phyloP scores from a whole-genome alignment of 306 rosid genomes.

The Dalbergia oliveri region DNA sequence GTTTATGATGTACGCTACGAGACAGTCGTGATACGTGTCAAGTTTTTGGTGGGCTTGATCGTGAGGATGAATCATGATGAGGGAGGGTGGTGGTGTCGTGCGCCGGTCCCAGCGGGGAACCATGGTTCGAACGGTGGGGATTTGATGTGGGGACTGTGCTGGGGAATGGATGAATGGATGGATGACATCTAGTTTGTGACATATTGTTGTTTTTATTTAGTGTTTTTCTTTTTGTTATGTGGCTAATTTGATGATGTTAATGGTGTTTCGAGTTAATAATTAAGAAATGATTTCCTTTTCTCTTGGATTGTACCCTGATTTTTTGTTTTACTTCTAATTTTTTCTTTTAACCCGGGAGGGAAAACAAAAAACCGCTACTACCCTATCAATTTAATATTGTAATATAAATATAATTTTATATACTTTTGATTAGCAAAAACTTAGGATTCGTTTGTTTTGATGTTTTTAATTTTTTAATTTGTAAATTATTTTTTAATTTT shows the following conservation, averaged over 20 bases:
- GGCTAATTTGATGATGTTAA: background rate
- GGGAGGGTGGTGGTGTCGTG: background rate
- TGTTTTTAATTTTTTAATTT: too few species aligned
- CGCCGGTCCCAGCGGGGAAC: background rate
- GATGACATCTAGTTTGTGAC: background rate
- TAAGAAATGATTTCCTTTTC: conserved; percentile 30
- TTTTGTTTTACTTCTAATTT: background rate
- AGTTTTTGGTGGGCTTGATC: background rate
- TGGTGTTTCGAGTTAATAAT: conserved; percentile 14
- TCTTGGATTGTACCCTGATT: background rate
- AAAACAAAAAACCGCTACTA: too few species aligned
- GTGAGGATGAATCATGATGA: background rate
- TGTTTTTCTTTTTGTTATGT: background rate
- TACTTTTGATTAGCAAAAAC: too few species aligned
- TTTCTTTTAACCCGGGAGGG: too few species aligned
- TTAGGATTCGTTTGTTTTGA: too few species aligned
- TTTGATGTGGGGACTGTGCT: background rate
- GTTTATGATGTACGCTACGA: conserved; percentile 78
- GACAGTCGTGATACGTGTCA: conserved; percentile 44
- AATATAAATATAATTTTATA: too few species aligned
- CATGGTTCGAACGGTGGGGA: conserved; percentile 1
- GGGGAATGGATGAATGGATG: conserved; percentile 5
- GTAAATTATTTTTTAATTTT: too few species aligned
- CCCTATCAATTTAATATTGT: background rate
- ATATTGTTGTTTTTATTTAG: background rate